Evolutionary conservation across 495 filamentous ascomycete genomes (phyloP), one percentile per base, ranked within the genome.

Genomic region (Tetracladium setigerum): DNA sequence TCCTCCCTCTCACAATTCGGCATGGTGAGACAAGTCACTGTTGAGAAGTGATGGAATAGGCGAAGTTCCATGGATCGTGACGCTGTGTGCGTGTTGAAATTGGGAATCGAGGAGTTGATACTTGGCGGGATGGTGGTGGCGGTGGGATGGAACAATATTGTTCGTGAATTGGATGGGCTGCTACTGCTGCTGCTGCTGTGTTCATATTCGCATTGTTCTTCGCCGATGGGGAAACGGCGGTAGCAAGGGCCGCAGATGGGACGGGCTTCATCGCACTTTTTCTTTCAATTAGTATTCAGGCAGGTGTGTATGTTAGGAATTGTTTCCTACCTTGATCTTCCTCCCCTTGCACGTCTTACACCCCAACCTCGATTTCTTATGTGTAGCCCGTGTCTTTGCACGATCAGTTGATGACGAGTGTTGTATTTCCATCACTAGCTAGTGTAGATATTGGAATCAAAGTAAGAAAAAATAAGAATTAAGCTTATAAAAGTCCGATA

Each of bases 1-100:
- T 31, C 43, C 12, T 31, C n/a, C 16, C 22, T 17, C 43, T 45
- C 43, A 22, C 31, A 36, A 11, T 31, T 36, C 9, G 43, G 43
- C 43, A 45, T 45, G 3, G 43, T 36, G 31, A 36, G 43, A 24
- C 43, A 45, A 17, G 43, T 45, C 5, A 45, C 43, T 35, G 43
- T 45, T 37, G 43, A 45, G 18, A 34, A 45, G 31, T 45, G 43
- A 19, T 45, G 43, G 10, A 45, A 45, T 10, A 45, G 10, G 1
- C 43, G 30, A 14, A 45, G 43, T 33, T 45, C 43, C 31, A 36
- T 35, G 4, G 43, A 35, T 11, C 43, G 30, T 17, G 43, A 45
- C 8, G 30, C 24, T 19, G 22, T 27, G 22, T 27, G 22, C n/a
- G 22, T 27, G 7, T 27, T 27, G 22, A 27, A 27, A 7, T 27